Evolutionary conservation across 192 early-diverging fungal genomes (phyloP), one percentile per base, ranked within the genome.

Genomic region (Dissophora globulifera): DNA sequence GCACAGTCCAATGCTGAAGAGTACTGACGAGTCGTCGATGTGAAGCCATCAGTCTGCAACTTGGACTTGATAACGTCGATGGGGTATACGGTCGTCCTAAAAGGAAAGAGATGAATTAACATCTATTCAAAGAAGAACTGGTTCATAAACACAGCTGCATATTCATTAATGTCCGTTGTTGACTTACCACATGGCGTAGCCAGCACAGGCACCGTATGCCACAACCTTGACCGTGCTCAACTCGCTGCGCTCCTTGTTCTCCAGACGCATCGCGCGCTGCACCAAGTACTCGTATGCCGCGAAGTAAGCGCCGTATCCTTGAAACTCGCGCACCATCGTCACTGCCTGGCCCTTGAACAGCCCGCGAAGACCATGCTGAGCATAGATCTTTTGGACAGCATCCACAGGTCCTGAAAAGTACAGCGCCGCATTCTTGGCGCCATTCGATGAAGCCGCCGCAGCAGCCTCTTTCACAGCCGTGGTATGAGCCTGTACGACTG

Each of bases 251-350:
- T 35, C 29, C 35, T 70, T 80, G 45, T 78, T 67, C 62, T 86
- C 81, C 22, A 86, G 83, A 45, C 85, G 82, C 85, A 96, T 93
- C 9, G 84, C 82, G 33, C 89, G 80, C 83, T 96, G 91, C 29
- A 97, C 89, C 50, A 97, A 80, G 12, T 84, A 93, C 72, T 99
- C 97, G 67, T 99, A 99, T 0, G 89, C 88, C 52, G 92, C 80
- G 78, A 99, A 99, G 82, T 99, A 99, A 50, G 91, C 89, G 50
- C 94, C 95, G 64, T 96, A 97, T 31, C 95, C 97, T 50, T 92
- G 86, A 82, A 94, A 91, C 83, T 99, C 97, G 47, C 97, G 86
- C 10, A 90, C 67, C 49, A 95, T 64, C 0, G 97, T 99, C 32
- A 95, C 86, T 15, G 78, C 79, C 82, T 96, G 95, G 12, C 94